Evolutionary conservation across 805 yeast species (phyloP).

Genomic region (Lachancea thermotolerans): DNA sequence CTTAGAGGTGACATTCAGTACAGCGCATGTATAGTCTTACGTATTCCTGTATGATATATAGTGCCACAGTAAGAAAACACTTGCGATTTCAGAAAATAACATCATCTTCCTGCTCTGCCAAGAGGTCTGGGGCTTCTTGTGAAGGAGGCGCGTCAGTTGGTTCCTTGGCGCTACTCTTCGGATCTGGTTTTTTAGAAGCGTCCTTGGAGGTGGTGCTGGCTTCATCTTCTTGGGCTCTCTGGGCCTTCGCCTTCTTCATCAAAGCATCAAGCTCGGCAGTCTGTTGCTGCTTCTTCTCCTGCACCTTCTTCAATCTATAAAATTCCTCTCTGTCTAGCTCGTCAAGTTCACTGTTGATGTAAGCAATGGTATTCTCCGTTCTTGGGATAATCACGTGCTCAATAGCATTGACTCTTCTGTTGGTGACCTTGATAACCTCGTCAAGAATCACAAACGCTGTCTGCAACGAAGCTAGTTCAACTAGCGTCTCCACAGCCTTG

Average conservation of each 20-base stretch:
- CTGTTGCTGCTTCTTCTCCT: constrained; percentile 84
- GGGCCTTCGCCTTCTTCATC: constrained; percentile 21
- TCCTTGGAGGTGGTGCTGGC: constrained; percentile 9
- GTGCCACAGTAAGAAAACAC: background rate
- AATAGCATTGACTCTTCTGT: constrained; percentile 96
- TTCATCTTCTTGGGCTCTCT: constrained; percentile 12
- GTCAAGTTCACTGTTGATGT: constrained; percentile 93
- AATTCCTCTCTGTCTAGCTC: constrained; percentile 98
- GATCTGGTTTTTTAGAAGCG: constrained; percentile 17
- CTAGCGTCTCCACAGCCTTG: constrained; percentile 93
- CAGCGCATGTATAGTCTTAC: too few species aligned
- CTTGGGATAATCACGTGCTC: constrained; percentile 97
- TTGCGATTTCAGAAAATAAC: constrained; percentile 34
- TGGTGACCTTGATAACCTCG: constrained; percentile 96
- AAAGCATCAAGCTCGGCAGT: constrained; percentile 59
- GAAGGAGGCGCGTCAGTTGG: constrained; percentile 9
- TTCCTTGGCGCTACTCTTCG: constrained; percentile 10
- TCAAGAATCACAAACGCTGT: constrained; percentile 95
- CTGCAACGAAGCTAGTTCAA: constrained; percentile 90
- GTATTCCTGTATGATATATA: background rate
- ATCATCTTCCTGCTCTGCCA: constrained; percentile 39
- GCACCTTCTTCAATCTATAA: constrained; percentile 92
- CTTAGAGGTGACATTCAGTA: too few species aligned
- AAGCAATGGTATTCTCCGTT: constrained; percentile 88
- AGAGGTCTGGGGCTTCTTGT: constrained; percentile 18